Evolutionary conservation across 1,284 basidiomycete species (phyloP).

Genomic region (Taiwanofungus camphoratus): DNA sequence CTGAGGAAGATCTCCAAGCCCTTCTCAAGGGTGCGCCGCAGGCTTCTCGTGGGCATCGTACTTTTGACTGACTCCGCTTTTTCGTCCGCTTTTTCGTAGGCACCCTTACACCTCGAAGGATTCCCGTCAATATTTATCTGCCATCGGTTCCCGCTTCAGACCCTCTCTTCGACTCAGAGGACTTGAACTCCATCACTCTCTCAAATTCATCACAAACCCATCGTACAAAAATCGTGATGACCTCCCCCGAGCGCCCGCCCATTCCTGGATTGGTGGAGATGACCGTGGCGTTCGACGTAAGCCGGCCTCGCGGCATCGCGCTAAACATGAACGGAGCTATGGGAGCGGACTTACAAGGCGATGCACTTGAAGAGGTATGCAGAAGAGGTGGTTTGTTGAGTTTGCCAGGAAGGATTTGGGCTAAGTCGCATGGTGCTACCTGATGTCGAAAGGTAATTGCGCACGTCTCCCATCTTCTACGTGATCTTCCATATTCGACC

Average conservation of each 20-base stretch:
- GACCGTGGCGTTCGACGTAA: conserved; percentile 46
- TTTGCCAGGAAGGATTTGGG: conserved; percentile 34
- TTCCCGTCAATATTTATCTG: conserved; percentile 57
- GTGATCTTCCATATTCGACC: neutral
- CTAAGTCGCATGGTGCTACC: conserved; percentile 19
- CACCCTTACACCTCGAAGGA: conserved; percentile 43
- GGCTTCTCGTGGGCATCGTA: no score
- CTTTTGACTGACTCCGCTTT: neutral
- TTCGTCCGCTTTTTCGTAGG: conserved; percentile 29
- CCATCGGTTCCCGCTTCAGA: conserved; percentile 32
- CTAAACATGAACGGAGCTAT: conserved; percentile 53
- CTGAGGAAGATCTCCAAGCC: conserved; percentile 50
- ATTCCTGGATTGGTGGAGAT: conserved; percentile 57
- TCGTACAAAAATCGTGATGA: conserved; percentile 41
- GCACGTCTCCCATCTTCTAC: neutral
- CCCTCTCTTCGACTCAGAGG: conserved; percentile 37
- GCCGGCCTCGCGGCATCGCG: conserved; percentile 41
- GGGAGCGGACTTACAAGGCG: conserved; percentile 44
- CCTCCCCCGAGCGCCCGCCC: conserved; percentile 52
- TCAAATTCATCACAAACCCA: conserved; percentile 25
- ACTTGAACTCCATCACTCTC: conserved; percentile 31
- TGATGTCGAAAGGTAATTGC: conserved; percentile 3
- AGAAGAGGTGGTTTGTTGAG: conserved; percentile 31
- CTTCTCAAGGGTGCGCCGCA: conserved; percentile 41
- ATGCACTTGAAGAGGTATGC: conserved; percentile 45